Percentiles rank a stretch among this genome's conserved stretches.
Conservation (phyloP, 192 early-diverging fungal species). For the Spizellomyces sp. region DNA sequence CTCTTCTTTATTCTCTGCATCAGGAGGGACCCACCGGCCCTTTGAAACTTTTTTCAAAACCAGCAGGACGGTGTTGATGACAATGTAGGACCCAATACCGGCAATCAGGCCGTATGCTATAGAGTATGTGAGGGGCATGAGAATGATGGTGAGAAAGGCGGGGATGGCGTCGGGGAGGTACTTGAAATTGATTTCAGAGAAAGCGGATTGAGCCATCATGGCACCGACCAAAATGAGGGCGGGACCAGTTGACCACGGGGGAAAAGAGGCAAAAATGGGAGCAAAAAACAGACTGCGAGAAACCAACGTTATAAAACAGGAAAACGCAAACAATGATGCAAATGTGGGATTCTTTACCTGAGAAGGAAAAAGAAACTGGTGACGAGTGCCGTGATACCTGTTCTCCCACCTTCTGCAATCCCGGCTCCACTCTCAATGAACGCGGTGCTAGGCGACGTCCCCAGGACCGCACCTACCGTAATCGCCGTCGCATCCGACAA, state of each 20-base stretch:
- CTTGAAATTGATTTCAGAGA: constrained; percentile 76
- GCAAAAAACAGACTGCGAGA: constrained; percentile 70
- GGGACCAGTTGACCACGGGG: constrained; percentile 83
- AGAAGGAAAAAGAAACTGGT: constrained; percentile 74
- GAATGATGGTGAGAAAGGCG: constrained; percentile 73
- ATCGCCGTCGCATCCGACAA: constrained; percentile 69
- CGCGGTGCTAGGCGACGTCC: constrained; percentile 74
- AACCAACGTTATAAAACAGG: too few relatives aligned
- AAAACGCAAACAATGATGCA: too few relatives aligned
- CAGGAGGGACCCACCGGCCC: constrained; percentile 53
- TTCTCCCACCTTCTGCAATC: constrained; percentile 77
- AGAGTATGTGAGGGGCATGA: constrained; percentile 81
- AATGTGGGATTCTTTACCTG: too few relatives aligned
- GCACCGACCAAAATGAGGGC: constrained; percentile 79
- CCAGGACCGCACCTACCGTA: constrained; percentile 70
- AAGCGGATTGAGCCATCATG: constrained; percentile 69
- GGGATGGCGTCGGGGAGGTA: constrained; percentile 78
- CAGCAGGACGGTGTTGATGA: constrained; percentile 67
- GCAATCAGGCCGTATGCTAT: constrained; percentile 81
- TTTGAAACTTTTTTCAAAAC: constrained; percentile 58
- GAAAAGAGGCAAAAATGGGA: constrained; percentile 82
- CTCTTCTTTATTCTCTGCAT: constrained; percentile 16
- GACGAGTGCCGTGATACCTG: constrained; percentile 74
- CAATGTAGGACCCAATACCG: constrained; percentile 68
- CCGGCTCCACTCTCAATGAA: constrained; percentile 85